Conservation (phyloP, 225 moss, liverwort and hornwort genomes). For the Pseudoscleropodium purum region DNA sequence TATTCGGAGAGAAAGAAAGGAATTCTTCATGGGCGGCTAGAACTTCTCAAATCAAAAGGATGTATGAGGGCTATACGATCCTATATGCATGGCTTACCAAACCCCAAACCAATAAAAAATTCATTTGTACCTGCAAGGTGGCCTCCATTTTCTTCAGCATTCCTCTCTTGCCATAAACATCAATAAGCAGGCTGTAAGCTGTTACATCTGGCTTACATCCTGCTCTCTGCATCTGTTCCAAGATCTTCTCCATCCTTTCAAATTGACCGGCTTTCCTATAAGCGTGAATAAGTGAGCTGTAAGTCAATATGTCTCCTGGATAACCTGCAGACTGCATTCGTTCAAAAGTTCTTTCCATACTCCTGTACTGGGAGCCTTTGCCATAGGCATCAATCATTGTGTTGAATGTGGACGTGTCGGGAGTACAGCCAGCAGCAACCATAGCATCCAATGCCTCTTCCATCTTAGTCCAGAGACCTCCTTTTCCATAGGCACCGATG, state of each 20-base stretch:
- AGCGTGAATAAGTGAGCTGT: conserved; percentile 65
- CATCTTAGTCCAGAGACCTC: conserved; percentile 54
- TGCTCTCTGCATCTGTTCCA: conserved; percentile 45
- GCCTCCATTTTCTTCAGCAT: conserved; percentile 74
- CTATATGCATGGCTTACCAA: not conserved
- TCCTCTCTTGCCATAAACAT: conserved; percentile 64
- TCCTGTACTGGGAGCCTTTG: conserved; percentile 42
- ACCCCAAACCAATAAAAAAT: not conserved
- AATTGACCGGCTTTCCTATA: conserved; percentile 45
- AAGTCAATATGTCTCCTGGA: conserved; percentile 54
- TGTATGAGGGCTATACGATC: not conserved
- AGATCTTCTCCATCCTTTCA: conserved; percentile 54
- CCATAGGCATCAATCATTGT: conserved; percentile 74
- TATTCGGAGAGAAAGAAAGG: not conserved
- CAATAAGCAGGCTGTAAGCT: conserved; percentile 65
- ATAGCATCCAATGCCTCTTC: conserved; percentile 50
- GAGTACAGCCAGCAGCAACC: conserved; percentile 44
- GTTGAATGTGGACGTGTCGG: conserved; percentile 57
- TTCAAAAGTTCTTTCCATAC: conserved; percentile 47
- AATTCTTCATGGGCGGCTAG: not conserved
- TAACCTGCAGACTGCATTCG: conserved; percentile 43
- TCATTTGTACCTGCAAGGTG: conserved; percentile 39
- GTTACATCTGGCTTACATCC: conserved; percentile 65
- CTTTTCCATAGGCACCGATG: conserved; percentile 59
- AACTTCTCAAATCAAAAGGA: not conserved